A percentile compares a stretch with the other conserved stretches of the same genome.
Conservation (phyloP, 768 basidiomycete species). For the Termitomyces sp. region DNA sequence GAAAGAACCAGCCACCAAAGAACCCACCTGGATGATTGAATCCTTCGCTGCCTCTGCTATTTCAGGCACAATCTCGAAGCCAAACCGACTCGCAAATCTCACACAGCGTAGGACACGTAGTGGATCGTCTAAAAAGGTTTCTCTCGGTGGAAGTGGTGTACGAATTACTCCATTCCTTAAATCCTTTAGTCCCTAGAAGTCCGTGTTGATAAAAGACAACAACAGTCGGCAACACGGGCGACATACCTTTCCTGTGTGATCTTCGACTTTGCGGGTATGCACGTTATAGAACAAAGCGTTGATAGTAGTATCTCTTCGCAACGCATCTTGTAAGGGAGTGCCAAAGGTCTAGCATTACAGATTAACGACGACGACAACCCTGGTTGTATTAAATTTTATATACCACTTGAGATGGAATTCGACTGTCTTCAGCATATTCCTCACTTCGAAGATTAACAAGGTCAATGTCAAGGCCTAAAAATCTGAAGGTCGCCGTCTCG, state of each 20-base stretch:
- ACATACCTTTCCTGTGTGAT: constrained; percentile 73
- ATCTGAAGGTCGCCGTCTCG: constrained; percentile 84
- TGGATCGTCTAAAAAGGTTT: constrained; percentile 95
- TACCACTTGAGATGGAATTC: constrained; percentile 88
- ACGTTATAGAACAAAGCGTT: constrained; percentile 97
- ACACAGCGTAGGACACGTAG: constrained; percentile 88
- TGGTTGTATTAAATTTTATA: constrained; percentile 23
- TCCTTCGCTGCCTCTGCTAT: constrained; percentile 62
- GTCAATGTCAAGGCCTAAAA: constrained; percentile 83
- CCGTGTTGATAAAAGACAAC: constrained; percentile 5
- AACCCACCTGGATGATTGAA: constrained; percentile 55
- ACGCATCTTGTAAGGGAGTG: constrained; percentile 87
- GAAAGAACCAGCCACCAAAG: not conserved
- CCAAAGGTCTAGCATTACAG: constrained; percentile 67
- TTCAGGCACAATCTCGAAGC: constrained; percentile 72
- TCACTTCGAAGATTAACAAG: constrained; percentile 93
- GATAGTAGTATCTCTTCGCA: constrained; percentile 90
- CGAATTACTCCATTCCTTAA: constrained; percentile 74
- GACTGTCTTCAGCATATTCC: constrained; percentile 80
- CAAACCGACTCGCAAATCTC: constrained; percentile 88
- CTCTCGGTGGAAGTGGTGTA: constrained; percentile 80
- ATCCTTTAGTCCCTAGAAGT: constrained; percentile 75
- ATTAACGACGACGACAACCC: not conserved
- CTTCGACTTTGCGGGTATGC: constrained; percentile 81
- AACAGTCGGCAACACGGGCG: not conserved